These are phyloP conservation scores for Psilocybe azurescens DNA, from an alignment of 768 basidiomycete genomes.

Conservation along the genomic window DNA sequence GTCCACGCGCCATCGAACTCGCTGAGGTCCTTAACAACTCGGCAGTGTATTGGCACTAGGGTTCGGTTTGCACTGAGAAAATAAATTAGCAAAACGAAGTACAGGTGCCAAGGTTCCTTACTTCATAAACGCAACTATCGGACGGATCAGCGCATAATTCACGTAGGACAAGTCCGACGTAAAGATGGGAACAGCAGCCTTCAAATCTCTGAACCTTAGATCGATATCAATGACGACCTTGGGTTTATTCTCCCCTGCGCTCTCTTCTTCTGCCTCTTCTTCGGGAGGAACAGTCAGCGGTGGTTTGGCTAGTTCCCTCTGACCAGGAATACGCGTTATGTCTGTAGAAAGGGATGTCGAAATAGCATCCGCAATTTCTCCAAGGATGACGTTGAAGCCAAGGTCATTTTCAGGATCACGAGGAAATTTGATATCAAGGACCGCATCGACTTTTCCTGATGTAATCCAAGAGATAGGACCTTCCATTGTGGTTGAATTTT, in stretches of 20 bases:
- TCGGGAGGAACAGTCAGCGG: constrained; percentile 76
- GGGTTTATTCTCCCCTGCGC: constrained; percentile 41
- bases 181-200: constrained; percentile 94
- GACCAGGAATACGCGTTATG: constrained; percentile 76
- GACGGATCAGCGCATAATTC: constrained; percentile 90
- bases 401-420: constrained; percentile 71
- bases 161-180: constrained; percentile 87
- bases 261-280: constrained; percentile 32
- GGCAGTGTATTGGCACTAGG: constrained; percentile 91
- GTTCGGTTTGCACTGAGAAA: constrained; percentile 84
- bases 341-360: constrained; percentile 59
- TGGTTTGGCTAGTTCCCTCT: constrained; percentile 85
- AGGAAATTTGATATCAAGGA: constrained; percentile 97
- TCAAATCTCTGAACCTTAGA: constrained; percentile 91
- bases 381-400: constrained; percentile 81
- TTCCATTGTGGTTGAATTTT: constrained; percentile 78
- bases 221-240: constrained; percentile 89
- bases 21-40: constrained; percentile 78
- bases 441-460: constrained; percentile 95
- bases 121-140: constrained; percentile 99
- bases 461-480: constrained; percentile 98
- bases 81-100: constrained; percentile 7
- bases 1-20: constrained; percentile 99
- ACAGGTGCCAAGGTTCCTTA: constrained; percentile 41
- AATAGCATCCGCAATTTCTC: constrained; percentile 91